These are phyloP conservation scores for Russula dissimulans DNA, from an alignment of 768 basidiomycete genomes.

Conservation along the genomic window DNA sequence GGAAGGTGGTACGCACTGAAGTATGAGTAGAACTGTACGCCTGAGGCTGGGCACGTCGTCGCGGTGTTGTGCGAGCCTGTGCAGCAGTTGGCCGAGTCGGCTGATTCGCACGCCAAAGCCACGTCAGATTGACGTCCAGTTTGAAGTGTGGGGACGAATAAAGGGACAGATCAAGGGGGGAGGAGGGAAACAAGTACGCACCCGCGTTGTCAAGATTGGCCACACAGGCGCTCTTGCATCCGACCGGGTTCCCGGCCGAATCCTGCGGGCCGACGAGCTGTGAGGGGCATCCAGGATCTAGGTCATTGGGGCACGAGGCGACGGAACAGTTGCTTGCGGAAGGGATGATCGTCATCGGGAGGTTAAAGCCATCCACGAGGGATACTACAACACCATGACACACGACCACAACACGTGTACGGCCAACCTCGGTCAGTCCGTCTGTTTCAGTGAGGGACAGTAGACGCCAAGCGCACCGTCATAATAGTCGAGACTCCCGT, in stretches of 20 bases:
- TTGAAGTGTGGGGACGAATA: not conserved
- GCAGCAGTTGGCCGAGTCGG: conserved; percentile 33
- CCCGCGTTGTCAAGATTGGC: conserved; percentile 31
- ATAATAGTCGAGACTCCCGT: conserved; percentile 43
- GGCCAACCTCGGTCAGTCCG: too few relatives aligned
- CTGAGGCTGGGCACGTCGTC: conserved; percentile 30
- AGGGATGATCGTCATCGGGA: conserved; percentile 23
- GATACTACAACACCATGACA: conserved; percentile 36
- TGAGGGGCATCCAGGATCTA: conserved; percentile 35
- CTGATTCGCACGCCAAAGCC: conserved; percentile 18
- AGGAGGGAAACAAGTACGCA: conserved; percentile 10
- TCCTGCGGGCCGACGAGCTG: conserved; percentile 45
- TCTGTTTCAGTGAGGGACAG: too few relatives aligned
- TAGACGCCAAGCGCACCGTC: conserved; percentile 34
- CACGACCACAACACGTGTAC: not conserved
- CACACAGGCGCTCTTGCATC: conserved; percentile 52
- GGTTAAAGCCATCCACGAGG: conserved; percentile 48
- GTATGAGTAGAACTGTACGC: conserved; percentile 18
- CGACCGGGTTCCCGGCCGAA: conserved; percentile 43
- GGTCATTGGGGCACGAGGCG: conserved; percentile 23
- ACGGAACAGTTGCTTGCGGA: conserved; percentile 22
- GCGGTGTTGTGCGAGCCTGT: conserved; percentile 26
- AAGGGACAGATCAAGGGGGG: not conserved
- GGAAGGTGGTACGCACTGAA: not conserved
- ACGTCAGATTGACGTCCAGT: not conserved